phyloP scores from a whole-genome alignment of 148 eudicot species.

The Pharnaceum exiguum region DNA sequence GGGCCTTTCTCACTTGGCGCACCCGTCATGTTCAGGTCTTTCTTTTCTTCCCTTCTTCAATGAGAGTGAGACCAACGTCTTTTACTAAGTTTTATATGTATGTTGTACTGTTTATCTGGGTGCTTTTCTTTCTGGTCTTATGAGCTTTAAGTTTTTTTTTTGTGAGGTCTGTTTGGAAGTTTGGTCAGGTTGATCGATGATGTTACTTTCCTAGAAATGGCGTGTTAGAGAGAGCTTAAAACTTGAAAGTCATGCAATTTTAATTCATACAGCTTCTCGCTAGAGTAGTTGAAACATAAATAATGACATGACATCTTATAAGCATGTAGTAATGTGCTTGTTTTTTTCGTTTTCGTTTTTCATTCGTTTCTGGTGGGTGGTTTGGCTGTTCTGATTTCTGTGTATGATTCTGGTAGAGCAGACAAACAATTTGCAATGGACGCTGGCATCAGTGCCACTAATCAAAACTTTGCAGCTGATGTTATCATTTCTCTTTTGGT shows the following conservation, averaged over 20 bases:
- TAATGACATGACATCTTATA: slow-evolving; percentile 1
- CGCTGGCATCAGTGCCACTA: slow-evolving; percentile 75
- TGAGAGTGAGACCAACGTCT: too few species aligned
- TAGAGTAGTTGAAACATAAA: slow-evolving; percentile 20
- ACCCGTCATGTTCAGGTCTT: slow-evolving; percentile 90
- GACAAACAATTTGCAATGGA: slow-evolving; percentile 88
- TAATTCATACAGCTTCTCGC: slow-evolving; percentile 5
- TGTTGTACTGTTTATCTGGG: too few species aligned
- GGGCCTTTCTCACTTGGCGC: slow-evolving; percentile 66
- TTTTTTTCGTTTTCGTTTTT: neutral
- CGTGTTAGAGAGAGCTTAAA: neutral
- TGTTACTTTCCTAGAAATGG: neutral
- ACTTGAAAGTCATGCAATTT: slow-evolving; percentile 12
- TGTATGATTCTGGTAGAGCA: slow-evolving; percentile 34
- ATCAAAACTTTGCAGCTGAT: slow-evolving; percentile 77
- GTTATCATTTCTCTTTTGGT: slow-evolving; percentile 91
- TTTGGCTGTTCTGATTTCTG: slow-evolving; percentile 10
- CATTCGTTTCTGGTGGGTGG: slow-evolving; percentile 1
- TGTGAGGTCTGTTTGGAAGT: slow-evolving; percentile 4
- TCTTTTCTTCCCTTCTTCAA: neutral
- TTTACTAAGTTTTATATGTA: too few species aligned
- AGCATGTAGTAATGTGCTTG: neutral
- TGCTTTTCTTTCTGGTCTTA: too few species aligned
- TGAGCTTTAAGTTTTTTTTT: neutral
- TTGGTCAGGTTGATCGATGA: too few species aligned